phyloP scores from a whole-genome alignment of 2,329 filamentous ascomycete genomes.

The Pseudogymnoascus pannorum region DNA sequence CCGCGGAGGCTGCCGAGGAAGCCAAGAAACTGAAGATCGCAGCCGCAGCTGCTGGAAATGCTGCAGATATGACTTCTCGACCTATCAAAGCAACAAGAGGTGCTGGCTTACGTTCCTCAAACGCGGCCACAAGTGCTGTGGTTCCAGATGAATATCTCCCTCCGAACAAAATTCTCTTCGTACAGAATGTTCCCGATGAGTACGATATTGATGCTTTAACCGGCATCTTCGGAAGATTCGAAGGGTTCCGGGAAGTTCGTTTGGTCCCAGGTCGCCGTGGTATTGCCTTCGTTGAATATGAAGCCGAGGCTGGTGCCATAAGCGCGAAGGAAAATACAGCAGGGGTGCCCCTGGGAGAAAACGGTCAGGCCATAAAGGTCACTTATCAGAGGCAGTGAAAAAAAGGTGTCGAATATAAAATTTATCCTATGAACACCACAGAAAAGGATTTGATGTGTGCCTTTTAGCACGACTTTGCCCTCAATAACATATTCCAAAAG shows the following conservation, averaged over 20 bases:
- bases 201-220: conserved; percentile 75
- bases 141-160: conserved; percentile 97
- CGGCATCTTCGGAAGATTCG: conserved; percentile 77
- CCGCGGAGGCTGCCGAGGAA: conserved; percentile 69
- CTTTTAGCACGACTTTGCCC: neutral
- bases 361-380: conserved; percentile 77
- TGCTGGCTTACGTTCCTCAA: conserved; percentile 69
- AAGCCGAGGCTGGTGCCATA: conserved; percentile 81
- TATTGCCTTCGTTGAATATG: conserved; percentile 96
- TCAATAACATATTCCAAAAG: neutral
- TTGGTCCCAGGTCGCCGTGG: conserved; percentile 78
- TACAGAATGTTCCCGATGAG: conserved; percentile 85
- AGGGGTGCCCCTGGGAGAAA: conserved; percentile 70
- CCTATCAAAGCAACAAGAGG: conserved; percentile 65
- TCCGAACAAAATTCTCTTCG: conserved; percentile 92
- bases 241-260: conserved; percentile 89
- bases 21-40: conserved; percentile 69
- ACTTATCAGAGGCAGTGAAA: conserved; percentile 83
- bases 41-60: conserved; percentile 32
- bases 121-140: conserved; percentile 58
- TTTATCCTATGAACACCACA: conserved; percentile 1
- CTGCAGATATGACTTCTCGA: conserved; percentile 43
- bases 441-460: neutral
- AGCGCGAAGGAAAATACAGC: conserved; percentile 89
- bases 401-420: neutral